Conservation (phyloP, 2,329 filamentous ascomycete species). For the Cladosporium sp. region DNA sequence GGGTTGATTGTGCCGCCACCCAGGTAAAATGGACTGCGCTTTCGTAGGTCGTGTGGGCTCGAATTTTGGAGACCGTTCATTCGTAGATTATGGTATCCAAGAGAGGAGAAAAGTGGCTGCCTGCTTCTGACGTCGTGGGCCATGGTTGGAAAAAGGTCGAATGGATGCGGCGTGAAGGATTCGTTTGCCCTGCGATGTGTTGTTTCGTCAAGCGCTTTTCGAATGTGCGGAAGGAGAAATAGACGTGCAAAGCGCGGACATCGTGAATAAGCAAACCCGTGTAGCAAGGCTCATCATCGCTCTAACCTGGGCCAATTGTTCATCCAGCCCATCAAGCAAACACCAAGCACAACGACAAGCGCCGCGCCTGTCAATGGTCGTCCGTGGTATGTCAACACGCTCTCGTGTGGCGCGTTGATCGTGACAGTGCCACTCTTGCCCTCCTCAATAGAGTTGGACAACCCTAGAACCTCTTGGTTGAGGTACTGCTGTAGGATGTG, state of each 20-base stretch:
- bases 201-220: constrained; percentile 7
- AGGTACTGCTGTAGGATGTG: constrained; percentile 33
- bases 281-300: constrained; percentile 36
- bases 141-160: background rate
- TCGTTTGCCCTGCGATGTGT: background rate
- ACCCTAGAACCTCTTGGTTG: constrained; percentile 31
- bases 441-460: constrained; percentile 11
- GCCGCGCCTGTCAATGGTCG: constrained; percentile 32
- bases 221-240: background rate
- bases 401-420: constrained; percentile 14
- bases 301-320: constrained; percentile 47
- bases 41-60: background rate
- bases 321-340: constrained; percentile 35
- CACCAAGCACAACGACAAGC: constrained; percentile 35
- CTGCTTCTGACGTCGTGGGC: background rate
- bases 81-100: constrained; percentile 12
- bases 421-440: constrained; percentile 17
- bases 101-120: background rate
- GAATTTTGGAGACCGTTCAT: constrained; percentile 6
- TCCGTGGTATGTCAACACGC: constrained; percentile 31
- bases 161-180: background rate
- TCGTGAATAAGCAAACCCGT: background rate
- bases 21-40: background rate
- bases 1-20: background rate
- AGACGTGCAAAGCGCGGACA: background rate